Evolutionary conservation across 2,329 filamentous ascomycete species (phyloP), one percentile per base, ranked within the genome.

Genomic region (Didymella pinodella): DNA sequence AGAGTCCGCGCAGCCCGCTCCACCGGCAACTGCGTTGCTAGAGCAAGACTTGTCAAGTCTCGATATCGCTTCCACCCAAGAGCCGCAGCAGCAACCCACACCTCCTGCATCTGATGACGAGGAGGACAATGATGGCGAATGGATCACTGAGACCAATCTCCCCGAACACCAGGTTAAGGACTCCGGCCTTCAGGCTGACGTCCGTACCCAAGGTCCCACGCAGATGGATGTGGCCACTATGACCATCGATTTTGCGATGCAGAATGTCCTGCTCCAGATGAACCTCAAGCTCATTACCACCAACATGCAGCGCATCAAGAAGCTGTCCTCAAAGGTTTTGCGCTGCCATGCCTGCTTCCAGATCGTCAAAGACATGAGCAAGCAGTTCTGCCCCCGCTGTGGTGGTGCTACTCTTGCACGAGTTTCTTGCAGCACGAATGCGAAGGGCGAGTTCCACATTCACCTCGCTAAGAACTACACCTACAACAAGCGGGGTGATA

Each of bases 241-340:
- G 73, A 98, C 95, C 1, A 93, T 90, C 55, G 95, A 99, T 81
- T 98, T 91, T 79, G 94, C 95, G 54, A 96, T 99, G 92, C 94
- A 98, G 80, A 98, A 98, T 75, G 93, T 98, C 7, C 86, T 95
- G 2, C 85, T 99, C 4, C 92, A 96, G 68, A 96, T 98, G 82
- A 97, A 97, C 80, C 86, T 99, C 48, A 92, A 95, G 74, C 86
- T 97, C 11, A 85, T 97, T 58, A 93, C 93, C 0, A 86, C 91
- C 0, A 85, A 87, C 16, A 83, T 98, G 61, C 85, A 91, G 63
- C 88, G 93, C 69, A 92, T 99, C 74, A 90, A 88, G 36, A 88
- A 90, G 59, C 85, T 98, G 65, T 94, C 93, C 77, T 94, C 91
- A 12, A 96, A 92, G 84, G 88, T 97, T 4, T 85, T 97, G 56